Percentiles rank a stretch among this genome's conserved stretches.
phyloP scores from a whole-genome alignment of 768 basidiomycete genomes.

The Leccinum sublutescens region DNA sequence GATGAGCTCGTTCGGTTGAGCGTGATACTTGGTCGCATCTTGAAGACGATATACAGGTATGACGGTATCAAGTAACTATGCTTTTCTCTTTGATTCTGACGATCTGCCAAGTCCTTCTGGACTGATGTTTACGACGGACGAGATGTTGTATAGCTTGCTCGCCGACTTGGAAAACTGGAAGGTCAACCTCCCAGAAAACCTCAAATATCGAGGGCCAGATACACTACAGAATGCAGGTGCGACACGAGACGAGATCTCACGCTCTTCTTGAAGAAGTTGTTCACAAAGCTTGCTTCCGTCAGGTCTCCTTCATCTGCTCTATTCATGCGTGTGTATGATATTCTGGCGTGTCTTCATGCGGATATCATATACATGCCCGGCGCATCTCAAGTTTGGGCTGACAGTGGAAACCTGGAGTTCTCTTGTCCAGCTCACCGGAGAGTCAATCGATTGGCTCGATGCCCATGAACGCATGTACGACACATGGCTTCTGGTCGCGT shows the following conservation, averaged over 20 bases:
- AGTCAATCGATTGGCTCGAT: conserved; percentile 89
- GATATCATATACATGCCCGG: conserved; percentile 89
- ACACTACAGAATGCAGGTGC: conserved; percentile 66
- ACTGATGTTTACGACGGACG: conserved; percentile 80
- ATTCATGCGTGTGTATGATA: conserved; percentile 90
- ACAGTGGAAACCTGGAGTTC: conserved; percentile 78
- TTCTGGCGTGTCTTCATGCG: conserved; percentile 99
- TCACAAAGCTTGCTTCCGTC: conserved; percentile 3
- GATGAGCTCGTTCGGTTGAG: conserved; percentile 90
- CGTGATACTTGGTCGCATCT: conserved; percentile 85
- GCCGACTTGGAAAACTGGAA: conserved; percentile 77
- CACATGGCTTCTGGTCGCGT: conserved; percentile 83
- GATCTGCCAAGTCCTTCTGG: conserved; percentile 69
- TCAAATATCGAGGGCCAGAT: conserved; percentile 74
- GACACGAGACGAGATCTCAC: conserved; percentile 21
- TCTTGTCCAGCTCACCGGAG: conserved; percentile 69
- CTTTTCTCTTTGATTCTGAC: conserved; percentile 11
- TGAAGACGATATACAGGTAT: conserved; percentile 92
- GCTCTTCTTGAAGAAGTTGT: neutral
- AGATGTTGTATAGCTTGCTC: conserved; percentile 63
- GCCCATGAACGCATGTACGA: conserved; percentile 79
- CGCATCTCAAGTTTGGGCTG: conserved; percentile 83
- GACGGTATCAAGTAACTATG: conserved; percentile 7
- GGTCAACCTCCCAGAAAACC: conserved; percentile 67
- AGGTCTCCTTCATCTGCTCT: conserved; percentile 88